Conservation (phyloP, 192 early-diverging fungal species). For the Gorgonomyces haynaldii region DNA sequence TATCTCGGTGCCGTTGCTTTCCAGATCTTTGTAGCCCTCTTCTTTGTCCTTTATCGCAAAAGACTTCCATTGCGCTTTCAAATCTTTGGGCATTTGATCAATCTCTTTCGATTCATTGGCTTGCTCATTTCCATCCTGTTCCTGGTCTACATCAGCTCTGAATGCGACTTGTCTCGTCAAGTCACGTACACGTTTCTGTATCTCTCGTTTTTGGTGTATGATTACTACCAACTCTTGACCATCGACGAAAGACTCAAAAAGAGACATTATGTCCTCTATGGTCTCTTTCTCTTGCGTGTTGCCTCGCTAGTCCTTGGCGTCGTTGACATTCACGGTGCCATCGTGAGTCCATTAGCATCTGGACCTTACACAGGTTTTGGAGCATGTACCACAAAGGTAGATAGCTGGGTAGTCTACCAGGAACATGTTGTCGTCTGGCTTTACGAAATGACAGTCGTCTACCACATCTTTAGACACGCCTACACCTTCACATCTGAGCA, state of each 20-base stretch:
- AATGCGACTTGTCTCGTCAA: neutral
- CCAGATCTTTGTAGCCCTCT: no score
- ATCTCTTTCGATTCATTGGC: neutral
- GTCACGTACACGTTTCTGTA: neutral
- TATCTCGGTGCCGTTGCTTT: no score
- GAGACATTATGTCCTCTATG: neutral
- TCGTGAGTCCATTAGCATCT: neutral
- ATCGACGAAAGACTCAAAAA: neutral
- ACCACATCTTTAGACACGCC: conserved; percentile 1
- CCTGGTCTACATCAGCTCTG: neutral
- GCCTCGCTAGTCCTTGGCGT: neutral
- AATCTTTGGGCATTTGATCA: neutral
- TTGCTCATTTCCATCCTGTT: neutral
- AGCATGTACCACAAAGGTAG: neutral
- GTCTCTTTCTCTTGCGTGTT: neutral
- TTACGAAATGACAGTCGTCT: neutral
- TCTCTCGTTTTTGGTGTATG: conserved; percentile 1
- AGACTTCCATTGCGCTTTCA: neutral
- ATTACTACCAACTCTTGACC: conserved; percentile 1
- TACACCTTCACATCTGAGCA: neutral
- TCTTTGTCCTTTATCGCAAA: no score
- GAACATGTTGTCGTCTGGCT: neutral
- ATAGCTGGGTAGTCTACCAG: neutral
- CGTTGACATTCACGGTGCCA: neutral
- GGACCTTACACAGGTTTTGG: neutral